These are phyloP conservation scores for Erysimum cheiri DNA, from an alignment of 441 rosid species.

Conservation along the genomic window DNA sequence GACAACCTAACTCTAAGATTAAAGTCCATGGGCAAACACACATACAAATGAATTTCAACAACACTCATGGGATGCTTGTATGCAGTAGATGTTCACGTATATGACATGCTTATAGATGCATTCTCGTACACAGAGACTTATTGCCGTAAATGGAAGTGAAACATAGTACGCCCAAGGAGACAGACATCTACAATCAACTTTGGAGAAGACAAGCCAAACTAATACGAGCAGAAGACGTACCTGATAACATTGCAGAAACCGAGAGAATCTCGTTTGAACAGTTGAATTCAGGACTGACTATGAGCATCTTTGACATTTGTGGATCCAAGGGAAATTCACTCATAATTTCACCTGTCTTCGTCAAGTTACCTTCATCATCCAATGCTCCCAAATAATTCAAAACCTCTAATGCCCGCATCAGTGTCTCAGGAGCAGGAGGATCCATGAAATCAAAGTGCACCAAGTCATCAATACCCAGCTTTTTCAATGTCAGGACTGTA, in stretches of 20 bases:
- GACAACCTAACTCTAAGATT: conserved; percentile 62
- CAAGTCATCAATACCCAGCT: conserved; percentile 83
- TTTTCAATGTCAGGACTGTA: conserved; percentile 83
- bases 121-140: background rate
- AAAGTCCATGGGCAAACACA: conserved; percentile 25
- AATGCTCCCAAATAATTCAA: conserved; percentile 90
- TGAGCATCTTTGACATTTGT: conserved; percentile 96
- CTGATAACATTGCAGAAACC: conserved; percentile 93
- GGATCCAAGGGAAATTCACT: conserved; percentile 98
- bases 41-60: conserved; percentile 3
- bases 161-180: background rate
- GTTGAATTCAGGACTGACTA: conserved; percentile 87
- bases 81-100: conserved; percentile 27
- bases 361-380: conserved; percentile 94
- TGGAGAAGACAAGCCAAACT: background rate
- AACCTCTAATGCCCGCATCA: conserved; percentile 91
- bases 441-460: conserved; percentile 98
- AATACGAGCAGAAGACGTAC: conserved; percentile 43
- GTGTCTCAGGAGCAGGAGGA: conserved; percentile 95
- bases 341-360: conserved; percentile 92
- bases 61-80: conserved; percentile 15
- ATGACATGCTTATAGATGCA: conserved; percentile 26
- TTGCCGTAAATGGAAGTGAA: background rate
- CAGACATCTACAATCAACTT: background rate
- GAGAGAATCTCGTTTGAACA: conserved; percentile 98